A percentile compares a stretch with the other conserved stretches of the same genome.
Evolutionary conservation across 148 eudicot species (phyloP).

Genomic region (Dysphania ambrosioides): DNA sequence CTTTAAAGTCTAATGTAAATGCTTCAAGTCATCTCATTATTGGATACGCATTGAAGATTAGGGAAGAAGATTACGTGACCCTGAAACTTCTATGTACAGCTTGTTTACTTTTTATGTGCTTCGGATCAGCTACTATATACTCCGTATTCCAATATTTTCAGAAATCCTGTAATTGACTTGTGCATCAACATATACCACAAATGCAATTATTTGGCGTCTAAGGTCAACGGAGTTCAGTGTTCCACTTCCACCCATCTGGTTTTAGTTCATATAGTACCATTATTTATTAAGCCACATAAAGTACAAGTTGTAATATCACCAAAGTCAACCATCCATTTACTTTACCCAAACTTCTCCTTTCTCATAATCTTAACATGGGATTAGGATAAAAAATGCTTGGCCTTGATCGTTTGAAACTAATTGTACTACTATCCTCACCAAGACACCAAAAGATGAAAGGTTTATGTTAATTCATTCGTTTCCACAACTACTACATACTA

Average conservation of each 20-base stretch:
- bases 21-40: neutral
- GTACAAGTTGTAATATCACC: neutral
- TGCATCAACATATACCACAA: no score
- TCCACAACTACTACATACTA: no score
- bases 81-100: slow-evolving; percentile 6
- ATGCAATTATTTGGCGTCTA: slow-evolving; percentile 1
- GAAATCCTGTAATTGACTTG: no score
- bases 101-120: no score
- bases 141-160: no score
- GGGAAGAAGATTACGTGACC: no score
- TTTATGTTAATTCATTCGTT: no score
- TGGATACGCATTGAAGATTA: no score
- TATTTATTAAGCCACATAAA: neutral
- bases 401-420: neutral
- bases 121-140: no score
- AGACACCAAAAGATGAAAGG: no score
- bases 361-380: neutral
- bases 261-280: neutral
- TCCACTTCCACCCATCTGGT: slow-evolving; percentile 15
- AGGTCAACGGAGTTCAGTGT: slow-evolving; percentile 19
- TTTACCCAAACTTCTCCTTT: neutral
- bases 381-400: neutral
- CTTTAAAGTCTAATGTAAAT: no score
- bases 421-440: neutral
- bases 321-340: slow-evolving; percentile 17